phyloP scores from a whole-genome alignment of 1,284 basidiomycete genomes.

The Marasmius oreades region DNA sequence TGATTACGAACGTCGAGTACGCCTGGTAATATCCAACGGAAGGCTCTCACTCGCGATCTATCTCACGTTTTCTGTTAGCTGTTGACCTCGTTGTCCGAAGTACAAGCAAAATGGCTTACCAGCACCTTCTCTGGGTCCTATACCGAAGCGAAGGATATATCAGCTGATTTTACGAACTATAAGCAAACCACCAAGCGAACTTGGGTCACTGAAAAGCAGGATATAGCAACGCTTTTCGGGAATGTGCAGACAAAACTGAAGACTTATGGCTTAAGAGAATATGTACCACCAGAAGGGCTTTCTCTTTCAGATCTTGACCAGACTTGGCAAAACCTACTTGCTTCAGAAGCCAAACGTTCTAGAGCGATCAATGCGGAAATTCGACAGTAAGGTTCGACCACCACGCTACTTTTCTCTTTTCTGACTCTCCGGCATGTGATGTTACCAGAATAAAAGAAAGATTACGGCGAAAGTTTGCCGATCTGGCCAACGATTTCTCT shows the following conservation, averaged over 20 bases:
- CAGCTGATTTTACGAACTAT: conserved; percentile 74
- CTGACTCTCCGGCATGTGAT: neutral
- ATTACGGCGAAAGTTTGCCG: conserved; percentile 81
- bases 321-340: conserved; percentile 74
- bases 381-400: conserved; percentile 61
- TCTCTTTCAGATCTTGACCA: conserved; percentile 72
- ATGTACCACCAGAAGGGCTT: conserved; percentile 75
- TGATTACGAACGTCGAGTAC: conserved; percentile 91
- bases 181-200: conserved; percentile 83
- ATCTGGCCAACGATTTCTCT: conserved; percentile 84
- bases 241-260: conserved; percentile 94
- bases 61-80: conserved; percentile 42
- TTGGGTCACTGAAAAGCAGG: conserved; percentile 90
- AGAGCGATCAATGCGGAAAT: conserved; percentile 90
- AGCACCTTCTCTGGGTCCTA: conserved; percentile 73
- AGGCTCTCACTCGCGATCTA: conserved; percentile 3
- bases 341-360: conserved; percentile 76
- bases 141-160: conserved; percentile 75
- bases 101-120: conserved; percentile 63
- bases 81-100: conserved; percentile 58
- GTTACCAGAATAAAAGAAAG: conserved; percentile 80
- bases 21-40: conserved; percentile 45
- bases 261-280: conserved; percentile 85
- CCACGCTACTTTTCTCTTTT: neutral
- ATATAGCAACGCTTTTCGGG: conserved; percentile 83